Evolutionary conservation across 2,329 filamentous ascomycete species (phyloP).

Genomic region (Nothophoma quercina): DNA sequence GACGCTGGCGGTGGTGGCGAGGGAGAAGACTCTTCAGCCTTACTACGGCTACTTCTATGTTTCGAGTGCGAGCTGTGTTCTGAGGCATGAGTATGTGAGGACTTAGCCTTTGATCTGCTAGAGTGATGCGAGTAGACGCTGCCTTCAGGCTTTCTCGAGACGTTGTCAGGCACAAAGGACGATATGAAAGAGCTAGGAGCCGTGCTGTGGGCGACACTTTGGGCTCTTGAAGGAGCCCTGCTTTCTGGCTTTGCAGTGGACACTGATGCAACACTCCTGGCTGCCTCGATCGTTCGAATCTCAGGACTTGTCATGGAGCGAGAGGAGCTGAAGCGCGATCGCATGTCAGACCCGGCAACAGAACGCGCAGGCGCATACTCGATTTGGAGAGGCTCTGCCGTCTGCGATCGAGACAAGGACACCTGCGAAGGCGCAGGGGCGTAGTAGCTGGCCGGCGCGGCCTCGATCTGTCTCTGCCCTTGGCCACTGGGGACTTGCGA

Average conservation of each 20-base stretch:
- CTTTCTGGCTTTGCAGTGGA: conserved; percentile 28
- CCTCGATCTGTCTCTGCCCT: conserved; percentile 50
- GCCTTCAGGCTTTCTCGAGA: conserved; percentile 36
- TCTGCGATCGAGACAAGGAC: conserved; percentile 37
- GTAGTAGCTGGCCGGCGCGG: conserved; percentile 46
- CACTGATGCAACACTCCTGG: conserved; percentile 25
- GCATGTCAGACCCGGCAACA: conserved; percentile 35
- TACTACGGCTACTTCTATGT: conserved; percentile 34
- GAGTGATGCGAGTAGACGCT: conserved; percentile 46
- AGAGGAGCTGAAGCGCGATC: conserved; percentile 35
- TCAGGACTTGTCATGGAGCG: conserved; percentile 44
- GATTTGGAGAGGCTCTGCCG: conserved; percentile 33
- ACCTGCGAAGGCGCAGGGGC: conserved; percentile 43
- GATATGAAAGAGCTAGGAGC: conserved; percentile 48
- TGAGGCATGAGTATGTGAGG: conserved; percentile 36
- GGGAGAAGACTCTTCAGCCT: conserved; percentile 30
- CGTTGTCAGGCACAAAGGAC: conserved; percentile 46
- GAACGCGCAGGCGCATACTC: conserved; percentile 48
- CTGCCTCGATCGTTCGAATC: conserved; percentile 32
- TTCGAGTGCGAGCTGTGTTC: conserved; percentile 38
- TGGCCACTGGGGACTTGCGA: conserved; percentile 26
- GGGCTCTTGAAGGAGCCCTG: conserved; percentile 20
- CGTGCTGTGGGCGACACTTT: conserved; percentile 33
- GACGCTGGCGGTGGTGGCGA: conserved; percentile 34
- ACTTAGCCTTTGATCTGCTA: conserved; percentile 45